Percentiles rank a stretch among this genome's conserved stretches.
These are phyloP conservation scores for Tolypocladium ovalisporum DNA, from an alignment of 2,329 filamentous ascomycete species.

Conservation along the genomic window DNA sequence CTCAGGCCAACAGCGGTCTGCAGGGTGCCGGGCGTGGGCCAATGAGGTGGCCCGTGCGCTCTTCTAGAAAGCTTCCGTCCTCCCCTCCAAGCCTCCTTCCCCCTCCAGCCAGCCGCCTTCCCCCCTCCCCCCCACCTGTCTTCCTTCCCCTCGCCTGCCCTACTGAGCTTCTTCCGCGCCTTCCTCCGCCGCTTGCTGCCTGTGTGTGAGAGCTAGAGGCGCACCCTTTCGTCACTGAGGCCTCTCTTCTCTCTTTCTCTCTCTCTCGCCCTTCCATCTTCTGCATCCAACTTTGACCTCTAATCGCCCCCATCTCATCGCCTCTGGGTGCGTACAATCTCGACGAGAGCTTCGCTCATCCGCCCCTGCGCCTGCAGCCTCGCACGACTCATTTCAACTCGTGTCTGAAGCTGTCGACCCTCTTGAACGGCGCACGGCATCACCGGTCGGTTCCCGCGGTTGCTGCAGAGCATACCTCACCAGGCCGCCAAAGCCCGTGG, in stretches of 20 bases:
- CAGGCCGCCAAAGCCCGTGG: neutral
- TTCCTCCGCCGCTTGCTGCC: neutral
- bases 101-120: neutral
- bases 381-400: neutral
- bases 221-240: neutral
- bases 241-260: neutral
- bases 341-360: neutral
- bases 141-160: neutral
- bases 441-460: neutral
- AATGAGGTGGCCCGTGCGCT: slow-evolving; percentile 9
- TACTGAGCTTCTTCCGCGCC: neutral
- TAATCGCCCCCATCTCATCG: neutral
- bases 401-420: neutral
- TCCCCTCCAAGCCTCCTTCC: neutral
- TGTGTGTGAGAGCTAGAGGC: neutral
- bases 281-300: neutral
- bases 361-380: neutral
- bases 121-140: neutral
- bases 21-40: neutral
- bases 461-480: neutral
- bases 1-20: neutral
- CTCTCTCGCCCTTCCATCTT: neutral
- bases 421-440: neutral
- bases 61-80: slow-evolving; percentile 16
- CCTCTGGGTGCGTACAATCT: neutral